A percentile compares a stretch with the other conserved stretches of the same genome.
These are phyloP conservation scores for Spinacia oleracea DNA, from an alignment of 179 eudicot genomes.

Conservation along the genomic window DNA sequence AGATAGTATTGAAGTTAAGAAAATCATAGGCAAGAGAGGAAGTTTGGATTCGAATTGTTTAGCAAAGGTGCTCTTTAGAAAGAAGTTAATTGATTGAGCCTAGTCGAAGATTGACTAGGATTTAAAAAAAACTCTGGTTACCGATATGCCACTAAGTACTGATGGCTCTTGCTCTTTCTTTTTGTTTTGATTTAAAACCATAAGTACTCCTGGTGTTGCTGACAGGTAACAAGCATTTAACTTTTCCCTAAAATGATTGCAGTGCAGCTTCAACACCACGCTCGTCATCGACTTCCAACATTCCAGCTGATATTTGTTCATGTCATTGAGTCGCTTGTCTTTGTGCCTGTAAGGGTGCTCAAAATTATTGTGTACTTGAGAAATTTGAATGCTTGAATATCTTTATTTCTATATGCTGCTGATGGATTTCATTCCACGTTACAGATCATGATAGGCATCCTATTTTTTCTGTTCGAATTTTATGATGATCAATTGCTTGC, in stretches of 20 bases:
- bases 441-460: slow-evolving; percentile 98
- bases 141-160: not conserved
- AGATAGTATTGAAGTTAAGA: not conserved
- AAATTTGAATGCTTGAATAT: slow-evolving; percentile 5
- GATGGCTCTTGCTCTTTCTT: not conserved
- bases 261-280: slow-evolving; percentile 99
- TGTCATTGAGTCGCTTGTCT: slow-evolving; percentile 95
- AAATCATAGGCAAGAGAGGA: not conserved
- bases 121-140: not conserved
- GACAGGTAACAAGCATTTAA: slow-evolving; percentile 8
- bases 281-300: slow-evolving; percentile 97
- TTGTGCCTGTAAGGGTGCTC: slow-evolving; percentile 76
- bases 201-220: not conserved
- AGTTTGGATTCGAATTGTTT: not conserved
- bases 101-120: not conserved
- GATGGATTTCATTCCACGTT: slow-evolving; percentile 21
- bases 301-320: slow-evolving; percentile 98
- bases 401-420: slow-evolving; percentile 9
- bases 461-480: slow-evolving; percentile 93
- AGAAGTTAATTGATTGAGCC: not conserved
- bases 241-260: slow-evolving; percentile 36
- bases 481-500: slow-evolving; percentile 97
- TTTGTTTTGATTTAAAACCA: not conserved
- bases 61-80: not conserved
- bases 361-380: not conserved